These are phyloP conservation scores for Pythium rishiriense DNA, from an alignment of 352 stramenopile species.

Conservation along the genomic window DNA sequence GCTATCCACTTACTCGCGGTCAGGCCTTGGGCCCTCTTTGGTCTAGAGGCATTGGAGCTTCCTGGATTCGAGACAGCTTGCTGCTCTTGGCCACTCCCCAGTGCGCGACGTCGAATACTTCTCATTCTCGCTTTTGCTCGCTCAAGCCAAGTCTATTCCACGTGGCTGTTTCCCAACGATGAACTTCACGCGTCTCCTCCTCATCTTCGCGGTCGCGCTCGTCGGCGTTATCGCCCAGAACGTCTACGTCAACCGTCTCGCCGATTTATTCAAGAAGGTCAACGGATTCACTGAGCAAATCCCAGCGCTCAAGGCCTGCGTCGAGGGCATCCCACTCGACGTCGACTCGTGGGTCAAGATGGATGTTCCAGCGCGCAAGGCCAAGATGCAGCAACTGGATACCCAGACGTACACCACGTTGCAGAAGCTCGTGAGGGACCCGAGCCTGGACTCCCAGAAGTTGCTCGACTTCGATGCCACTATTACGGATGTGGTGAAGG, in stretches of 20 bases:
- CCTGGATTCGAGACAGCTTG: no score
- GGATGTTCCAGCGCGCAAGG: background rate
- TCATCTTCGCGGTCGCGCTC: constrained; percentile 1
- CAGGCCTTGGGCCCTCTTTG: no score
- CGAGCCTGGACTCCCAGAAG: background rate
- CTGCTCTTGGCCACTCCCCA: no score
- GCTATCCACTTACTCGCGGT: no score
- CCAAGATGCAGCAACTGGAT: background rate
- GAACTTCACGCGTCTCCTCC: background rate
- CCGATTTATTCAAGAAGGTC: constrained; percentile 1
- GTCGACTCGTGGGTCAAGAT: constrained; percentile 1
- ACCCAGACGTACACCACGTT: background rate
- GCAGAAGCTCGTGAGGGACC: background rate
- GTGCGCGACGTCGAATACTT: no score
- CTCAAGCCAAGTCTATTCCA: no score
- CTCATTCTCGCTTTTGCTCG: no score
- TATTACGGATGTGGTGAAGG: background rate
- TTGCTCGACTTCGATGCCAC: constrained; percentile 1
- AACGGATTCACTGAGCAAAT: background rate
- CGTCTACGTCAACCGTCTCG: constrained; percentile 1
- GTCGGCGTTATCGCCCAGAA: constrained; percentile 8
- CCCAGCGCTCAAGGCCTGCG: background rate
- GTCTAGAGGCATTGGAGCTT: no score
- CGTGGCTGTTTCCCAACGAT: constrained; percentile 12
- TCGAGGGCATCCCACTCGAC: constrained; percentile 2